Conservation (phyloP, 495 filamentous ascomycete species). For the Aspergillus leporis region DNA sequence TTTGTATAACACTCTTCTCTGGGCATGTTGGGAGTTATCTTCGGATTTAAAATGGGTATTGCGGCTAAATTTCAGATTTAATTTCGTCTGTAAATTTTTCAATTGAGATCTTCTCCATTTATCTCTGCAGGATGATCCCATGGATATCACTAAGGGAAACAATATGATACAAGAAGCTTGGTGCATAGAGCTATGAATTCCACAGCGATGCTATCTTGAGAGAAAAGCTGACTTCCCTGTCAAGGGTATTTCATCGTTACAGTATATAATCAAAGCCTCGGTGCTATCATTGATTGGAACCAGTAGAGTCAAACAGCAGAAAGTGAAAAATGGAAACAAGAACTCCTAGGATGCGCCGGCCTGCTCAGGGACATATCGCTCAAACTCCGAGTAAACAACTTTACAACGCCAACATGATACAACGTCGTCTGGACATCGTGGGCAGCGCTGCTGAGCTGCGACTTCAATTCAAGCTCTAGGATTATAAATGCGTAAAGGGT, state of each 20-base stretch:
- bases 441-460: slow-evolving; percentile 2
- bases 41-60: slow-evolving; percentile 9
- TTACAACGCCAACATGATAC: slow-evolving; percentile 11
- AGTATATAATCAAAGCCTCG: slow-evolving; percentile 8
- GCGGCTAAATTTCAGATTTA: neutral
- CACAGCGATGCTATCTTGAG: neutral
- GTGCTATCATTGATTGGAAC: neutral
- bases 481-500: neutral
- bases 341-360: slow-evolving; percentile 31
- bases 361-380: slow-evolving; percentile 16
- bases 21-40: slow-evolving; percentile 34
- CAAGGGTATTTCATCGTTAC: slow-evolving; percentile 17
- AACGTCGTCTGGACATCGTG: neutral
- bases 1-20: slow-evolving; percentile 43
- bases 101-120: neutral
- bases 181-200: neutral
- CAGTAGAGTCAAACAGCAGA: slow-evolving; percentile 1
- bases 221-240: slow-evolving; percentile 2
- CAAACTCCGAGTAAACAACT: slow-evolving; percentile 17
- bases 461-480: slow-evolving; percentile 8
- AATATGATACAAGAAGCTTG: neutral
- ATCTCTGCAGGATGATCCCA: neutral
- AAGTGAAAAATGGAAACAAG: slow-evolving; percentile 5
- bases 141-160: neutral
- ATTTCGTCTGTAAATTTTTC: neutral